A percentile compares a stretch with the other conserved stretches of the same genome.
These are phyloP conservation scores for Bruguiera gymnorhiza DNA, from an alignment of 345 rosid genomes.

Conservation along the genomic window DNA sequence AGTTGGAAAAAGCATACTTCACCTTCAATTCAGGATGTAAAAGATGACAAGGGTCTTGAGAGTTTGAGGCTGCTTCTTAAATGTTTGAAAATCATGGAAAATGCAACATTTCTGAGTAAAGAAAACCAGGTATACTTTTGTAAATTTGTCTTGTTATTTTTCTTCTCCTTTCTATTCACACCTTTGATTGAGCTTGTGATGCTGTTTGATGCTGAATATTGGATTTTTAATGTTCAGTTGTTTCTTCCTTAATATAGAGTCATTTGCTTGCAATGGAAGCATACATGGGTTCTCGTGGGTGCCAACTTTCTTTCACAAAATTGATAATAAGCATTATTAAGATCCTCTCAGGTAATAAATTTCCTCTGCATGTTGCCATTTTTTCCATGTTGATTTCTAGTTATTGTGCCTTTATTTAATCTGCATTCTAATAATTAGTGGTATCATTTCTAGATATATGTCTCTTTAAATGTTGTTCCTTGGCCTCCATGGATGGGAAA, in stretches of 20 bases:
- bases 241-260: conserved; percentile 37
- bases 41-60: conserved; percentile 40
- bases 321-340: conserved; percentile 55
- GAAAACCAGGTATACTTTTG: conserved; percentile 69
- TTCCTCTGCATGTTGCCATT: background rate
- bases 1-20: conserved; percentile 35
- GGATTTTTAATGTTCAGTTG: conserved; percentile 7
- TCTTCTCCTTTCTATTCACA: background rate
- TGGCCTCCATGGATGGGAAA: conserved; percentile 25
- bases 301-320: conserved; percentile 48
- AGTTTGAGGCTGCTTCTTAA: conserved; percentile 59
- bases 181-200: background rate
- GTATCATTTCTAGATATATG: conserved; percentile 48
- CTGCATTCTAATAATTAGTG: conserved; percentile 24
- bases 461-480: conserved; percentile 32
- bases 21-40: conserved; percentile 35
- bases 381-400: background rate
- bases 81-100: conserved; percentile 95
- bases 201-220: conserved; percentile 12
- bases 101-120: conserved; percentile 82
- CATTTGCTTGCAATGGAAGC: conserved; percentile 82
- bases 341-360: conserved; percentile 67
- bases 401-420: background rate
- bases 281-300: conserved; percentile 39
- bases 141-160: conserved; percentile 15